These are phyloP conservation scores for Clonostachys rosea DNA, from an alignment of 2,329 filamentous ascomycete genomes.

Conservation along the genomic window DNA sequence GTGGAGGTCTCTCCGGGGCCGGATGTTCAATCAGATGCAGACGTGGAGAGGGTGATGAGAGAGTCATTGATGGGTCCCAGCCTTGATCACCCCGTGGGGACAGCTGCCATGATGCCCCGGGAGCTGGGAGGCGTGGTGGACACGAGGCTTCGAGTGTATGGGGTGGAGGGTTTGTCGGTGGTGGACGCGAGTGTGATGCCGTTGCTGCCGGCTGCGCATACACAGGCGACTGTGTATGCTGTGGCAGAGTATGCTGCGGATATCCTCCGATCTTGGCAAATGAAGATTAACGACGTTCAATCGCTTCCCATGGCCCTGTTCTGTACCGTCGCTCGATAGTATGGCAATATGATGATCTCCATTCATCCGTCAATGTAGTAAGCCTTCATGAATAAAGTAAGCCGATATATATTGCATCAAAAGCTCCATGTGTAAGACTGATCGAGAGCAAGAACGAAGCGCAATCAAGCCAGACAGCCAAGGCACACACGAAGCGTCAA, in stretches of 20 bases:
- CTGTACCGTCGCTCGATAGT: no score
- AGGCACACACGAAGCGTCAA: no score
- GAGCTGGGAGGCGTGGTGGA: constrained; percentile 26
- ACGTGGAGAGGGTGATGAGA: constrained; percentile 9
- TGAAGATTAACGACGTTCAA: no score
- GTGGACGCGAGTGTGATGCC: constrained; percentile 28
- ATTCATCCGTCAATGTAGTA: no score
- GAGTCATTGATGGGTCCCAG: constrained; percentile 9
- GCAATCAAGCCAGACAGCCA: no score
- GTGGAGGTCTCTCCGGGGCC: constrained; percentile 12
- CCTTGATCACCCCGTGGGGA: constrained; percentile 16
- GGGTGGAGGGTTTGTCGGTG: constrained; percentile 23
- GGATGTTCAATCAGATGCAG: constrained; percentile 9
- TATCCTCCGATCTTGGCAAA: no score
- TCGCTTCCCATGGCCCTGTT: no score
- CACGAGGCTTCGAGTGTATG: constrained; percentile 21
- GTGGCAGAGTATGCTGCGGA: constrained; percentile 21
- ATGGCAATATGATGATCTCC: no score
- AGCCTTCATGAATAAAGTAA: no score
- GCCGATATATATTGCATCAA: no score
- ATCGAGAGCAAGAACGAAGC: no score
- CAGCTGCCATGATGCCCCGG: constrained; percentile 23
- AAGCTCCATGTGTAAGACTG: no score
- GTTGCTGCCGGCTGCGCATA: constrained; percentile 21
- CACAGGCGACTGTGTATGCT: constrained; percentile 19